Evolutionary conservation across 352 stramenopile species (phyloP), one percentile per base, ranked within the genome.

Genomic region (Globisporangium canariense): DNA sequence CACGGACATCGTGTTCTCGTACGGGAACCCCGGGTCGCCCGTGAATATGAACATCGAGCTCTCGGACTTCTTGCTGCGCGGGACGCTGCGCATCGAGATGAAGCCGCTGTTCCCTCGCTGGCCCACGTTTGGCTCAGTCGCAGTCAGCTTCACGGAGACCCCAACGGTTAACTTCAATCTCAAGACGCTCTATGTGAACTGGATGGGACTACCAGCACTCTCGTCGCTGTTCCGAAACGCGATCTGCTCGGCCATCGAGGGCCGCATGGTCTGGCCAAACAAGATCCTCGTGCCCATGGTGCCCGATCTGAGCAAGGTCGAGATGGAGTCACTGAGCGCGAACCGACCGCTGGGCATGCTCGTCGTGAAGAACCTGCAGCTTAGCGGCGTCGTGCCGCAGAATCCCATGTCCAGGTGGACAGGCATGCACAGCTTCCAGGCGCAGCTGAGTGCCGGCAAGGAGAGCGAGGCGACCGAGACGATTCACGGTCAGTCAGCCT

Each of bases 31-130:
- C 2, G 61, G 63, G n/a, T 71, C 71, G 2, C 59, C 67, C 4
- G 69, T 81, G 40, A 60, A 57, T 61, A 70, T 81, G 71, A 78
- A 57, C 58, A 61, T 81, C 32, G 71, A 77, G 60, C 61, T 81
- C 14, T 79, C 74, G 34, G 74, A 81, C 59, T 79, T 81, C 18
- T 50, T 81, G 30, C 62, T 81, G 10, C 71, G 74, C 5, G 74
- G 74, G 1, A 81, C 74, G 5, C 66, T 81, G 56, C 74, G 74
- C 4, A 52, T 81, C 34, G 69, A 77, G 51, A 64, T 81, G 53
- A 81, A 81, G 72, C 74, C 74, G 22, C 59, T 81, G 18, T 81
- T 81, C 36, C 74, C 74, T 25, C 74, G 74, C 9, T 81, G 74
- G 74, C 74, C 74, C 2, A 79, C 71, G 13, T 74, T 81, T 52